phyloP scores from a whole-genome alignment of 164 flowering plant species.

The Vitis labrusca region DNA sequence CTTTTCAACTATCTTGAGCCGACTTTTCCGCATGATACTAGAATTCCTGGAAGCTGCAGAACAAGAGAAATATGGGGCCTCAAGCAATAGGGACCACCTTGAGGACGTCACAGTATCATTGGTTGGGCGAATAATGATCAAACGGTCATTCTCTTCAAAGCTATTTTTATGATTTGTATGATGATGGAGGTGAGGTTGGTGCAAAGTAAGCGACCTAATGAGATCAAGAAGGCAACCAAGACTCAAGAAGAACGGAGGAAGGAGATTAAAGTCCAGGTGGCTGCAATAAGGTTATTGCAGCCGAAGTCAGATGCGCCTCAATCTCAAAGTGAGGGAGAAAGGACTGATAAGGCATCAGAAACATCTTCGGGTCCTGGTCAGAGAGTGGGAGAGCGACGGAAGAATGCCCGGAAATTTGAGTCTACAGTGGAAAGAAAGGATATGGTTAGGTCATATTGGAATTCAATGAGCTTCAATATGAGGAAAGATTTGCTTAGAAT shows the following conservation, averaged over 20 bases:
- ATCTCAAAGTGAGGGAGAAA: constrained; percentile 42
- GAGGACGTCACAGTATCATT: constrained; percentile 57
- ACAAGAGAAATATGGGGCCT: constrained; percentile 20
- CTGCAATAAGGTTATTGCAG: constrained; percentile 93
- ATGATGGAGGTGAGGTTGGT: constrained; percentile 61
- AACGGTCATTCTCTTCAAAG: constrained; percentile 78
- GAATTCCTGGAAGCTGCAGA: too few species aligned
- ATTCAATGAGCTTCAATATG: too few species aligned
- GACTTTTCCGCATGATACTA: too few species aligned
- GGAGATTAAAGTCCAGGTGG: constrained; percentile 96
- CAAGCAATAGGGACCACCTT: constrained; percentile 61
- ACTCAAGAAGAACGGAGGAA: constrained; percentile 89
- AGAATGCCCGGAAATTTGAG: too few species aligned
- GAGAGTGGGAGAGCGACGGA: too few species aligned
- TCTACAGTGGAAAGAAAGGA: too few species aligned
- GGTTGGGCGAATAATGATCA: constrained; percentile 90
- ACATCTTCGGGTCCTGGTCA: constrained; percentile 38
- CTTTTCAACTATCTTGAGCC: too few species aligned
- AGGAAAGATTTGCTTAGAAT: too few species aligned
- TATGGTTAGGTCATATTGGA: too few species aligned
- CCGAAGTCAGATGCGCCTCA: constrained; percentile 60
- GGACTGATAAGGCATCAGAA: constrained; percentile 35
- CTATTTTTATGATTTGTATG: constrained; percentile 77
- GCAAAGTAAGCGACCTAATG: constrained; percentile 77
- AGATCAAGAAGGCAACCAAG: constrained; percentile 94